phyloP scores from a whole-genome alignment of 1,284 basidiomycete genomes.

The Irpex lacteus region DNA sequence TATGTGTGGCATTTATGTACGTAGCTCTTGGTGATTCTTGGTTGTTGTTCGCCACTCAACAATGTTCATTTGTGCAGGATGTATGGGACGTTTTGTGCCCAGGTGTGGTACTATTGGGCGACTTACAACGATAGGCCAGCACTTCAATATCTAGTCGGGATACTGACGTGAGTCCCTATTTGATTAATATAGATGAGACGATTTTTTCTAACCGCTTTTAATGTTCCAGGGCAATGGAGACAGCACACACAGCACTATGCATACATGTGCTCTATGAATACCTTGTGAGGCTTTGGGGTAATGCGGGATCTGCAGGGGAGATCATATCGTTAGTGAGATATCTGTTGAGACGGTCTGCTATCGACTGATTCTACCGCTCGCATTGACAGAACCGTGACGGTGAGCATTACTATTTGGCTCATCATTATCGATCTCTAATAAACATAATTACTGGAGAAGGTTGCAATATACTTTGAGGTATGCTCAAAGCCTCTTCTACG shows the following conservation, averaged over 20 bases:
- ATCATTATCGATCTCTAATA: neutral
- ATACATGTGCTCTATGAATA: constrained; percentile 18
- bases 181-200: no score
- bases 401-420: neutral
- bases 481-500: neutral
- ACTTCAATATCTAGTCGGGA: neutral
- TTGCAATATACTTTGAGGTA: neutral
- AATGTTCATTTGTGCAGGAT: neutral
- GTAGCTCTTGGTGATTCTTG: neutral
- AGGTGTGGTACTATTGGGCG: neutral
- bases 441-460: neutral
- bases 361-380: neutral
- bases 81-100: neutral
- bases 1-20: neutral
- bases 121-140: neutral
- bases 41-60: neutral
- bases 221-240: constrained; percentile 16
- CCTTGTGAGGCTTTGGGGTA: constrained; percentile 12
- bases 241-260: constrained; percentile 19
- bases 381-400: neutral
- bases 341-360: neutral
- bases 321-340: neutral
- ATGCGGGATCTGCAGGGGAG: neutral
- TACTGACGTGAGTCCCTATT: neutral
- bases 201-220: neutral